These are phyloP conservation scores for Neobulgaria alba DNA, from an alignment of 2,329 filamentous ascomycete species.

Conservation along the genomic window DNA sequence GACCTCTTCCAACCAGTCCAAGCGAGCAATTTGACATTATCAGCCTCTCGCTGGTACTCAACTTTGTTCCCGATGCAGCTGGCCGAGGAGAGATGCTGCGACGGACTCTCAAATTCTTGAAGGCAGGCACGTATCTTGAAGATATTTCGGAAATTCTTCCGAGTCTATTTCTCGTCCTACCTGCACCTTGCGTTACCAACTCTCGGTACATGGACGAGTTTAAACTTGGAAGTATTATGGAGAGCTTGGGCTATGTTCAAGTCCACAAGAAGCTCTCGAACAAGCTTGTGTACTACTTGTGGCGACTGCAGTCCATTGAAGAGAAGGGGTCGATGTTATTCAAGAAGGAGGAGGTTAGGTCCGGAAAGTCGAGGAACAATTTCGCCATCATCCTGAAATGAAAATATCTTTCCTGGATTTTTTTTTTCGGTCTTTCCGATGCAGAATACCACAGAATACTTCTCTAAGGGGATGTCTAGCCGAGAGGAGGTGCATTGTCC, in stretches of 20 bases:
- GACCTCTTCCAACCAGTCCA: slow-evolving; percentile 58
- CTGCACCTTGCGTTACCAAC: slow-evolving; percentile 79
- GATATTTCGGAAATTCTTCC: slow-evolving; percentile 41
- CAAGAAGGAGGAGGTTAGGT: slow-evolving; percentile 67
- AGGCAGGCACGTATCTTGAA: slow-evolving; percentile 22
- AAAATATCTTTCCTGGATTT: neutral
- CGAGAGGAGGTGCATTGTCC: slow-evolving; percentile 1
- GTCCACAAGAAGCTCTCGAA: slow-evolving; percentile 62
- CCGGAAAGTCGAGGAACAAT: slow-evolving; percentile 76
- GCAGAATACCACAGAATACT: slow-evolving; percentile 1
- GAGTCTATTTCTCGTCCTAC: slow-evolving; percentile 79
- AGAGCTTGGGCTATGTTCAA: slow-evolving; percentile 61
- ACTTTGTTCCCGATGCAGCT: slow-evolving; percentile 76
- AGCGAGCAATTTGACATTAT: slow-evolving; percentile 75
- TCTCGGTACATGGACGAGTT: slow-evolving; percentile 78
- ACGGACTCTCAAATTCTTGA: slow-evolving; percentile 64
- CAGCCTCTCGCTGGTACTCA: slow-evolving; percentile 85
- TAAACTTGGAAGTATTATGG: slow-evolving; percentile 65
- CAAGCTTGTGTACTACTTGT: slow-evolving; percentile 87
- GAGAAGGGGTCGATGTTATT: slow-evolving; percentile 34
- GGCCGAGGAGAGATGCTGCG: slow-evolving; percentile 78
- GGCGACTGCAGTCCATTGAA: slow-evolving; percentile 38
- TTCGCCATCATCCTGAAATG: slow-evolving; percentile 67
- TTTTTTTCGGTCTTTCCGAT: neutral
- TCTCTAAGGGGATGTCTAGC: neutral